Base-by-base conservation (phyloP, 2,329 filamentous ascomycete species). In the Emmonsiellopsis sp. region DNA sequence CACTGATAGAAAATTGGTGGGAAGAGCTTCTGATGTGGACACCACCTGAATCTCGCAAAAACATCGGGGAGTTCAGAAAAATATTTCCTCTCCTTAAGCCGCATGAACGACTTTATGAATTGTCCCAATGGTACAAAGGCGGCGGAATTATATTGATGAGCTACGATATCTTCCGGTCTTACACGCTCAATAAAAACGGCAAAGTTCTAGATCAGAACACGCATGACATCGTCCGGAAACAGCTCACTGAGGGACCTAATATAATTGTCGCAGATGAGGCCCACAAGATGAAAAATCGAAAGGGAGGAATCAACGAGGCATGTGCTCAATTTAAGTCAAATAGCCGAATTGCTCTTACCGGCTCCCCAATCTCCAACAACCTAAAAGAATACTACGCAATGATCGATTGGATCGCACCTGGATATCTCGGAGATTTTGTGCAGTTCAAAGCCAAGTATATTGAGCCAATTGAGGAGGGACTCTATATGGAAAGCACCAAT, bases 231-330 rank as follows among this genome's bases (percentile, higher is more conserved):
- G 59, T 76, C 8, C 65, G 65, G 34, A 63, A 74, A 8, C 70
- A 80, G 32, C 69, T 95, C 6, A 67, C 82, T 1, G 62, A 84
- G 3, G 73, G 76, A 0, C 82, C 90, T 0, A 86, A 79, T 56
- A 79, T 95, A 45, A 83, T 95, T 20, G 72, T 96, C 50, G 87
- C 86, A 0, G 91, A 96, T 63, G 91, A 96, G 68, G 90, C 89
- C 0, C 91, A 96, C 64, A 73, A 70, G 20, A 71, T 95, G 65
- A 95, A 93, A 68, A 90, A 89, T 57, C 68, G 73, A 0, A 66
- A 64, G 0, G 75, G 83, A 0, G 69, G 75, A 16, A 71, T 85
- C 35, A 74, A 82, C 43, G 58, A 68, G 38, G 76, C 79, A 5
- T 80, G 84, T 16, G 72, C 73, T 1, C 67, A 73, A 9, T 85